These are phyloP conservation scores for Diaporthe aspalathi DNA, from an alignment of 2,329 filamentous ascomycete species.

Conservation along the genomic window DNA sequence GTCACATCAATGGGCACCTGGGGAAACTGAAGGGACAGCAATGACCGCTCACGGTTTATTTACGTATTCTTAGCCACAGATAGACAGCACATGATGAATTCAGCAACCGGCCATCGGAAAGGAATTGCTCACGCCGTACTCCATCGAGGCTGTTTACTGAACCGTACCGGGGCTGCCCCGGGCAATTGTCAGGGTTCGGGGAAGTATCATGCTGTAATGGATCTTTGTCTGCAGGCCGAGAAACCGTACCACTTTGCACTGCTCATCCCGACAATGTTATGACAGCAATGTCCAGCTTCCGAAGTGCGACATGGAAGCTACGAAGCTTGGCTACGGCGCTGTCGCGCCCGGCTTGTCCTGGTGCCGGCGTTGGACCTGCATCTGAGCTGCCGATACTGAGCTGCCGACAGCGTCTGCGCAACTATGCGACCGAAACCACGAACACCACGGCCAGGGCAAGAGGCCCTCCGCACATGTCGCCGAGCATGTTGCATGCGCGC, in stretches of 20 bases:
- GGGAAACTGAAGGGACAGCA: conserved; percentile 40
- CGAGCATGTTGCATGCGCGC: conserved; percentile 73
- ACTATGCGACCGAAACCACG: conserved; percentile 44
- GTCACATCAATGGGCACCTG: conserved; percentile 44
- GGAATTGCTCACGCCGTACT: not conserved
- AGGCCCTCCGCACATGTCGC: conserved; percentile 45
- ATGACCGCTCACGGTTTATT: conserved; percentile 15
- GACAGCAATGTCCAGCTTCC: conserved; percentile 54
- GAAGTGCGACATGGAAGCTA: conserved; percentile 51
- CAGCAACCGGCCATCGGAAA: not conserved
- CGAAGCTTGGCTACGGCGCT: conserved; percentile 40
- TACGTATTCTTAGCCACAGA: not conserved
- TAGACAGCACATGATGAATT: not conserved
- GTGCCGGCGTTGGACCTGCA: conserved; percentile 7
- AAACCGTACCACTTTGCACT: conserved; percentile 15
- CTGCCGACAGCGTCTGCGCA: conserved; percentile 35
- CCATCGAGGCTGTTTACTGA: no score
- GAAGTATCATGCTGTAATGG: conserved; percentile 18
- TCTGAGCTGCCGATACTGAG: conserved; percentile 9
- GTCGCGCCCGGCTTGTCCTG: conserved; percentile 32
- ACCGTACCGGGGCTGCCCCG: not conserved
- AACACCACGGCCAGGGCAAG: conserved; percentile 45
- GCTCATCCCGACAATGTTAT: conserved; percentile 41
- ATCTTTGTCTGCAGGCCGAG: conserved; percentile 43
- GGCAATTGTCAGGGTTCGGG: conserved; percentile 33